Evolutionary conservation across 208 protist genomes (phyloP).

Genomic region (Acanthamoeba lenticulata): DNA sequence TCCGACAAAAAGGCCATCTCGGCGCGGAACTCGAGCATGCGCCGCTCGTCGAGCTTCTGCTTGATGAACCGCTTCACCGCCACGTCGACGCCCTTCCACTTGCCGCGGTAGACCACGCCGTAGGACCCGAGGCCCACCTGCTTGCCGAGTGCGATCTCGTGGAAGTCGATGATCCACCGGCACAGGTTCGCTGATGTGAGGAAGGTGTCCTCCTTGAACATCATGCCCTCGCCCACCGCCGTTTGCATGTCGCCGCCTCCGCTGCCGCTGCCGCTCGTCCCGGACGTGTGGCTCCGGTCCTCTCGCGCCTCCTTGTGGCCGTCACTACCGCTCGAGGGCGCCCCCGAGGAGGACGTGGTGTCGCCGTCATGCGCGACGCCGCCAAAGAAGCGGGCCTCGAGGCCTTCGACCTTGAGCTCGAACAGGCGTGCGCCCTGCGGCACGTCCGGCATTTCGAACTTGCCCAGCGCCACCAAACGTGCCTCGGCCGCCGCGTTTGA

Average conservation of each 20-base stretch:
- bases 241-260: not conserved
- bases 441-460: not conserved
- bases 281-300: not conserved
- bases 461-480: not conserved
- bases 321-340: not conserved
- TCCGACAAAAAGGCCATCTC: constrained; percentile 29
- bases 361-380: not conserved
- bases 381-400: constrained; percentile 21
- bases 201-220: constrained; percentile 28
- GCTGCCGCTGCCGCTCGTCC: not conserved
- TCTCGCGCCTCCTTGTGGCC: no score
- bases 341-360: not conserved
- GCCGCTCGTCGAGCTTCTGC: constrained; percentile 12
- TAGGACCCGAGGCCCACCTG: constrained; percentile 19
- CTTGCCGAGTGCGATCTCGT: not conserved
- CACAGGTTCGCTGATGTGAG: constrained; percentile 31
- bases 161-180: constrained; percentile 46
- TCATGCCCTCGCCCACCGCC: not conserved
- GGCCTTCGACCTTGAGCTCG: not conserved
- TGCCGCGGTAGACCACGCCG: constrained; percentile 2
- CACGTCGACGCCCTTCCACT: constrained; percentile 51
- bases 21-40: constrained; percentile 7
- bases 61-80: constrained; percentile 52
- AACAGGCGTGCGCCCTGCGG: not conserved
- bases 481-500: not conserved